Evolutionary conservation across 306 rosid genomes (phyloP).

Genomic region (Cucumis sativus): Cucumber_9930_V3 NC_026655.2:14090501-14091000

Average conservation of each 20-base stretch:
- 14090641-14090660: slow-evolving; percentile 63
- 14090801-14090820: not conserved
- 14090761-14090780: not conserved
- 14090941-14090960: not conserved
- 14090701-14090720: not conserved
- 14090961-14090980: not conserved
- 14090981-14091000: not conserved
- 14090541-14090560: slow-evolving; percentile 1
- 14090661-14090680: slow-evolving; percentile 59
- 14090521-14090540: not conserved
- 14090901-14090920: not conserved
- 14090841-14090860: not conserved
- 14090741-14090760: slow-evolving; percentile 3
- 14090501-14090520: not conserved
- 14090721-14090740: not conserved
- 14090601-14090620: slow-evolving; percentile 46
- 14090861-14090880: not conserved
- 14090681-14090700: slow-evolving; percentile 10
- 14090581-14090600: slow-evolving; percentile 29
- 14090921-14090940: not conserved
- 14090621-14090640: slow-evolving; percentile 59
- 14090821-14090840: not conserved
- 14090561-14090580: slow-evolving; percentile 53
- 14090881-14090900: not conserved
- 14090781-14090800: not conserved